Percentiles rank a stretch among this genome's conserved stretches.
Evolutionary conservation across 75 land plant genomes (phyloP).

Genomic region (Sequoiadendron giganteum): DNA sequence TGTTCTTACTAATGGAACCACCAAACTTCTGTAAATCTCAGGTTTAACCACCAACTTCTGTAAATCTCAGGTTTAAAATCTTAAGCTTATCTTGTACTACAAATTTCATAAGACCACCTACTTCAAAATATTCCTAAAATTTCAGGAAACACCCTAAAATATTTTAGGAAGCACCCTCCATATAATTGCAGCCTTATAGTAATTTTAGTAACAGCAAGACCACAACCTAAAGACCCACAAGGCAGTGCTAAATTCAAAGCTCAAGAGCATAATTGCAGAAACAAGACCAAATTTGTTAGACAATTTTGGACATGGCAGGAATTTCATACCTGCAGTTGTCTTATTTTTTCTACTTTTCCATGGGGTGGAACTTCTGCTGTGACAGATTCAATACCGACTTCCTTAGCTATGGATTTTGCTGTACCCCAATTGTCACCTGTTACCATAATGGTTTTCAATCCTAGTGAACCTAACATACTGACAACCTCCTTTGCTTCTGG

Average conservation of each 20-base stretch:
- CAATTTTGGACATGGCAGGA: neutral
- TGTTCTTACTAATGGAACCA: no score
- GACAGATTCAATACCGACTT: slow-evolving; percentile 44
- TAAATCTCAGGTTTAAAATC: no score
- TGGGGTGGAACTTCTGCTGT: slow-evolving; percentile 43
- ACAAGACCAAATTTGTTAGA: neutral
- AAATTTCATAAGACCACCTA: no score
- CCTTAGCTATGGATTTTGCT: slow-evolving; percentile 44
- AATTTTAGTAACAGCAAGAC: no score
- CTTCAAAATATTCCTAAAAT: no score
- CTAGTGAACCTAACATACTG: slow-evolving; percentile 27
- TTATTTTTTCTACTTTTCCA: slow-evolving; percentile 43
- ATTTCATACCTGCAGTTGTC: slow-evolving; percentile 26
- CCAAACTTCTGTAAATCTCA: no score
- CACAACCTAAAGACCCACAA: neutral
- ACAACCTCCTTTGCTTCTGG: slow-evolving; percentile 46
- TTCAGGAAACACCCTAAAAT: no score
- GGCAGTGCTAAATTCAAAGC: neutral
- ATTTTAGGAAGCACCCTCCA: no score
- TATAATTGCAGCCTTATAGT: no score
- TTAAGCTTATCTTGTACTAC: no score
- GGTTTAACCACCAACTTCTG: no score
- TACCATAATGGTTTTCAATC: slow-evolving; percentile 44
- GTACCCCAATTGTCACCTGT: slow-evolving; percentile 57
- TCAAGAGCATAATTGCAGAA: neutral